Conservation (phyloP, 2,329 filamentous ascomycete species). For the Fusarium humuli region DNA sequence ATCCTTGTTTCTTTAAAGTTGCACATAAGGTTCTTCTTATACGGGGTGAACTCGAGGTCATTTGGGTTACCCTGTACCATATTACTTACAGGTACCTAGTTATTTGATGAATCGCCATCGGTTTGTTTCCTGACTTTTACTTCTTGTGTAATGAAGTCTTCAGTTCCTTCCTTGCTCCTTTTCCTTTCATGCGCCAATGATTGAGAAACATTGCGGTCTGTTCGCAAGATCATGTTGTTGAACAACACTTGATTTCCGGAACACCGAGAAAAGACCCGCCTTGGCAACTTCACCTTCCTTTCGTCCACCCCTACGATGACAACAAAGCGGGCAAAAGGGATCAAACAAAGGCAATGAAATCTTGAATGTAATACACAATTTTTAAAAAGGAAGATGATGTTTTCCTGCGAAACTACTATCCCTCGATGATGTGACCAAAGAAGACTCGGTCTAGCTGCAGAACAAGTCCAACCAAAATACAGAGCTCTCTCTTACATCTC, state of each 20-base stretch:
- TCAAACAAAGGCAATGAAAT: not conserved
- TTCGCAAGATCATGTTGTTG: not conserved
- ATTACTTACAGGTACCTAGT: accelerated
- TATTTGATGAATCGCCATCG: not conserved
- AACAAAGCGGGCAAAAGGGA: not conserved
- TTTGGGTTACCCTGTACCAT: not conserved
- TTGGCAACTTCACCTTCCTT: not conserved
- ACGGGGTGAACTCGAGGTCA: not conserved
- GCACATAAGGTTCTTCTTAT: not conserved
- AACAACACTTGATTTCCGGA: not conserved
- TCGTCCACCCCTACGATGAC: not conserved
- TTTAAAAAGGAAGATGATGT: not conserved
- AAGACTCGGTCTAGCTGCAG: not conserved
- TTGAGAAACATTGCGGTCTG: not conserved
- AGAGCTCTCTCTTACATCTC: not conserved
- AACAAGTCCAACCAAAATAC: not conserved
- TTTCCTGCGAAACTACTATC: not conserved
- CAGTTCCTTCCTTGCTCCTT: not conserved
- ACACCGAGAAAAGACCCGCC: not conserved
- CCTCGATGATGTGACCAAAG: not conserved
- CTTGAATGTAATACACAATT: no score
- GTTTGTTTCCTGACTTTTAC: not conserved
- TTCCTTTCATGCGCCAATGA: not conserved
- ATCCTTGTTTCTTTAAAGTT: not conserved
- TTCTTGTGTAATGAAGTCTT: accelerated